A percentile compares a stretch with the other conserved stretches of the same genome.
Conservation (phyloP, 2,329 filamentous ascomycete genomes). For the Penicillium sp. region DNA sequence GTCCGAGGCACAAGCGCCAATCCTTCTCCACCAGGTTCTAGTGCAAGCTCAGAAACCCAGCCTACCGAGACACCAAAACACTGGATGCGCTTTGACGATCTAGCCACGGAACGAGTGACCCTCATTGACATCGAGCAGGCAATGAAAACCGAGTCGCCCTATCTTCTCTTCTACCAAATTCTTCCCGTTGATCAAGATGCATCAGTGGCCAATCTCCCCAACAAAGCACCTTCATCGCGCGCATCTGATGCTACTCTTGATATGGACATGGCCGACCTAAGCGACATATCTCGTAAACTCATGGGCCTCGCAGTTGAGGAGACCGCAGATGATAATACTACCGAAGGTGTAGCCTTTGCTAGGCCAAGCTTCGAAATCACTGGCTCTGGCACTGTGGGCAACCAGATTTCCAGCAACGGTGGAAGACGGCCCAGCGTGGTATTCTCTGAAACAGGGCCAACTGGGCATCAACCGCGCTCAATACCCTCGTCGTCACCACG, state of each 20-base stretch:
- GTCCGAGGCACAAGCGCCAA: constrained; percentile 65
- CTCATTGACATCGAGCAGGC: constrained; percentile 75
- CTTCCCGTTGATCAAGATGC: constrained; percentile 74
- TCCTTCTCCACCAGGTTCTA: constrained; percentile 26
- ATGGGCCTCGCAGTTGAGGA: constrained; percentile 17
- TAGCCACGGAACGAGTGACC: constrained; percentile 68
- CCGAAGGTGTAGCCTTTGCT: constrained; percentile 26
- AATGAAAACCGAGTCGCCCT: constrained; percentile 83
- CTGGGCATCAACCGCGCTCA: constrained; percentile 20
- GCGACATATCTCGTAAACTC: constrained; percentile 20
- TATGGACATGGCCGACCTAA: constrained; percentile 17
- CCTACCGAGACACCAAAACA: constrained; percentile 65
- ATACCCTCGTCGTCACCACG: constrained; percentile 26
- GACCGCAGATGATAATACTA: constrained; percentile 17
- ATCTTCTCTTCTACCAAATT: constrained; percentile 93
- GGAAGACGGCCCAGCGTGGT: constrained; percentile 29
- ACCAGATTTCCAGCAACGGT: constrained; percentile 14
- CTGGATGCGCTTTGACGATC: constrained; percentile 92
- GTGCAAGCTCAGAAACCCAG: constrained; percentile 24
- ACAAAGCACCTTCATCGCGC: constrained; percentile 33
- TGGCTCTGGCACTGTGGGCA: constrained; percentile 18
- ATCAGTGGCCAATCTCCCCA: constrained; percentile 33
- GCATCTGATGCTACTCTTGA: constrained; percentile 28
- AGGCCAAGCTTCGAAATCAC: constrained; percentile 42
- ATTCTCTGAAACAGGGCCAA: constrained; percentile 25